Evolutionary conservation across 2,329 filamentous ascomycete species (phyloP), one percentile per base, ranked within the genome.

Genomic region (Arthrobotrys pseudoclavata): DNA sequence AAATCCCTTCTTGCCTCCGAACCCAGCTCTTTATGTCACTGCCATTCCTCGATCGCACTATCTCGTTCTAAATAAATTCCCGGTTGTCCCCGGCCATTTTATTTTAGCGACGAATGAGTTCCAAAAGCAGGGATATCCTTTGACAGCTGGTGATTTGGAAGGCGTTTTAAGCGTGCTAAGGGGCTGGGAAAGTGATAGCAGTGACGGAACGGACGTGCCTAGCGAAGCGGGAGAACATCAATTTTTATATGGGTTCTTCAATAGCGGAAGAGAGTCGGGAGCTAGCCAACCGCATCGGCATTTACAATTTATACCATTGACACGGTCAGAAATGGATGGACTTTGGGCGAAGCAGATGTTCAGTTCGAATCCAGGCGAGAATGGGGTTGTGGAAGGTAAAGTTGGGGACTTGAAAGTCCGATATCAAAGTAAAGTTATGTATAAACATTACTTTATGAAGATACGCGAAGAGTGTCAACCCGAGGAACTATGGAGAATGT

Each of bases 21-120:
- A 31, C 20, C 53, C 55, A 10, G 69, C 62, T 29, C 48, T 79
- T 10, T 79, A 79, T 50, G 13, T 79, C 24, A 69, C 63, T 18
- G 26, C 50, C 83, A 87, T 15, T 81, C 91, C 6, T 85, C 85
- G 0, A 84, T 88, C 0, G 83, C 84, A 93, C 83, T 86, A 87
- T 74, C 86, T 93, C 48, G 88, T 93, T 0, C 85, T 93, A 47
- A 93, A 93, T 85, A 93, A 93, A 83, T 93, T 91, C 80, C 90
- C 91, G 60, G 84, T 93, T 60, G 90, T 92, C 37, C 87, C 88
- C 0, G 87, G 90, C 80, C 91, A 93, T 84, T 92, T 91, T 82
- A 92, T 93, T 80, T 86, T 93, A 57, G 88, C 89, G 0, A 93
- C 91, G 0, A 87, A 84, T n/a, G 83, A 84, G 0, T 89, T 90